These are phyloP conservation scores for Aspergillus kassunensis DNA, from an alignment of 495 filamentous ascomycete genomes.

Conservation along the genomic window DNA sequence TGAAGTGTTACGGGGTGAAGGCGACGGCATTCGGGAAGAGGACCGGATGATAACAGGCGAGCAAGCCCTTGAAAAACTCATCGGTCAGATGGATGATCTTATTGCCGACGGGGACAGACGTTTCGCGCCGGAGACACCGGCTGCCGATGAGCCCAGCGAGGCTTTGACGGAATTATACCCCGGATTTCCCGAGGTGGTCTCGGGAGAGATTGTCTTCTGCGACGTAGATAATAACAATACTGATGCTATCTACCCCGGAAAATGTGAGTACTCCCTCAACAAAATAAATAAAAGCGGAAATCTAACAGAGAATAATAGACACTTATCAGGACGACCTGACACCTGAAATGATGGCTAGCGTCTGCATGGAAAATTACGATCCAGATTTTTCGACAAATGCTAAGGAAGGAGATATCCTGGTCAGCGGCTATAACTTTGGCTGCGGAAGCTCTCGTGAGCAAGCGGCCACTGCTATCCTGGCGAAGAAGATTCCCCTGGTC, in stretches of 20 bases:
- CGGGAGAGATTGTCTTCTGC: conserved; percentile 52
- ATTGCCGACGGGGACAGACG: conserved; percentile 50
- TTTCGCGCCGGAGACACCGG: conserved; percentile 24
- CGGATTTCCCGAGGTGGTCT: conserved; percentile 49
- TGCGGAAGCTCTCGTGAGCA: conserved; percentile 81
- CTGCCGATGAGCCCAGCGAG: conserved; percentile 20
- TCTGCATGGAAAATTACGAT: conserved; percentile 95
- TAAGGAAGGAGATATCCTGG: conserved; percentile 69
- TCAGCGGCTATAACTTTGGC: conserved; percentile 88
- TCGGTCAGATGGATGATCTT: conserved; percentile 60
- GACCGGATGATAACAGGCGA: conserved; percentile 60
- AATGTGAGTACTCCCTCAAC: not conserved
- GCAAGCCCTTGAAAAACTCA: conserved; percentile 64
- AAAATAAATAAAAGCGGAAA: conserved; percentile 66
- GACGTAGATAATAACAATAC: conserved; percentile 54
- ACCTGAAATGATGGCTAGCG: conserved; percentile 72
- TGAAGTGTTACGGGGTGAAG: conserved; percentile 67
- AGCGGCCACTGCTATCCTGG: conserved; percentile 83
- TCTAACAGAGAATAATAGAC: conserved; percentile 61
- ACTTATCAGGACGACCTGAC: conserved; percentile 75
- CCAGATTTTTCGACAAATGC: conserved; percentile 56
- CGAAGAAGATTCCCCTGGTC: conserved; percentile 79
- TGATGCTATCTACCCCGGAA: conserved; percentile 75
- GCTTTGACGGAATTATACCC: conserved; percentile 44
- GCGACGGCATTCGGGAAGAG: conserved; percentile 57